Conservation (phyloP, 345 rosid species). For the Litchi chinensis region DNA sequence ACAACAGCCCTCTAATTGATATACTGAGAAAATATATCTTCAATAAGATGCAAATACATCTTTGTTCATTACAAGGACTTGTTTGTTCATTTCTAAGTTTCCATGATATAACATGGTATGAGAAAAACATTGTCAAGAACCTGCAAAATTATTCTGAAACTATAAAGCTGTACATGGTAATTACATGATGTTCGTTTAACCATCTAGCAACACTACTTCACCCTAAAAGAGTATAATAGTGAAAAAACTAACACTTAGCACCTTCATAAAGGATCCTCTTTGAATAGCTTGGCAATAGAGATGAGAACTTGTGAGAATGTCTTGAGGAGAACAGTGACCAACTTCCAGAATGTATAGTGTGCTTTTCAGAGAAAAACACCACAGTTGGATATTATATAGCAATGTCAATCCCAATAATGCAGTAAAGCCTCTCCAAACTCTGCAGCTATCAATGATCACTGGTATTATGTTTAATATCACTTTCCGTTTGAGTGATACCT, state of each 20-base stretch:
- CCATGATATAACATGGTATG: background rate
- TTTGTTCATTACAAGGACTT: background rate
- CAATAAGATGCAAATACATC: background rate
- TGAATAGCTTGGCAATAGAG: background rate
- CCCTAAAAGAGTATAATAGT: background rate
- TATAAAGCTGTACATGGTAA: background rate
- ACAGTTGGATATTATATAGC: background rate
- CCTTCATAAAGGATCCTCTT: background rate
- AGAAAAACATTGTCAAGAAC: background rate
- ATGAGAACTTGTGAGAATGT: slow-evolving; percentile 2
- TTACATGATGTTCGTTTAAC: slow-evolving; percentile 1
- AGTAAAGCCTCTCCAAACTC: background rate
- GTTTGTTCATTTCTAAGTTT: background rate
- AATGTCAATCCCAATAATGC: background rate
- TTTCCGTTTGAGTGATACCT: slow-evolving; percentile 12
- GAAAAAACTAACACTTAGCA: background rate
- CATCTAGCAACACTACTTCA: background rate
- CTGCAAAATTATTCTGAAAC: background rate
- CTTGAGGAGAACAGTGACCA: background rate
- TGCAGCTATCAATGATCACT: background rate
- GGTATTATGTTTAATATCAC: slow-evolving; percentile 7
- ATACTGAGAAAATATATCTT: background rate
- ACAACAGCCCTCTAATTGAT: background rate
- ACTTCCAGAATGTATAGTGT: background rate
- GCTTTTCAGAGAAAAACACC: slow-evolving; percentile 11